A percentile compares a stretch with the other conserved stretches of the same genome.
phyloP scores from a whole-genome alignment of 371 early-diverging fungal species.

The Batrachochytrium dendrobatidis region DNA sequence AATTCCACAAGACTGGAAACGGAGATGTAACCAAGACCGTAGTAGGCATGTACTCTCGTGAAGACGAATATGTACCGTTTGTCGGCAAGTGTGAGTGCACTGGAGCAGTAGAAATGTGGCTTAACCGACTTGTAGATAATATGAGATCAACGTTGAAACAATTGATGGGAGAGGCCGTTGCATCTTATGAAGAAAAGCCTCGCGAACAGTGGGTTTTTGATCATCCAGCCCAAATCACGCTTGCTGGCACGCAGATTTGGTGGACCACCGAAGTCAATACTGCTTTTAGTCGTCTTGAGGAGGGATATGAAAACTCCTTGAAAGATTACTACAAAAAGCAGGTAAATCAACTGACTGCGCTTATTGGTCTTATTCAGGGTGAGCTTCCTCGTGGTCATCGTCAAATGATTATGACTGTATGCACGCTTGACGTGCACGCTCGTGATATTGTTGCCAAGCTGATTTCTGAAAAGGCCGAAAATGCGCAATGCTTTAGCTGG shows the following conservation, averaged over 20 bases:
- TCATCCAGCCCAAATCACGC: constrained; percentile 51
- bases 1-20: constrained; percentile 39
- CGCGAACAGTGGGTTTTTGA: constrained; percentile 64
- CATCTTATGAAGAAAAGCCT: constrained; percentile 57
- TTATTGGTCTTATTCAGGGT: constrained; percentile 55
- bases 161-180: constrained; percentile 47
- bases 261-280: constrained; percentile 62
- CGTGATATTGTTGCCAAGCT: constrained; percentile 61
- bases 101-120: constrained; percentile 57
- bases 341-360: constrained; percentile 49
- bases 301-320: constrained; percentile 57
- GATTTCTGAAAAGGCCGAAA: constrained; percentile 56
- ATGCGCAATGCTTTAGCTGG: constrained; percentile 57
- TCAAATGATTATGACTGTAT: constrained; percentile 61
- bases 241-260: constrained; percentile 59
- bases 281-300: constrained; percentile 51
- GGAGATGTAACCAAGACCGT: constrained; percentile 50
- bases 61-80: constrained; percentile 52
- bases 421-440: constrained; percentile 59
- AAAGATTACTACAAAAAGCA: constrained; percentile 65
- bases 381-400: constrained; percentile 41
- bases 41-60: constrained; percentile 53
- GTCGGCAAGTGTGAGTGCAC: constrained; percentile 47
- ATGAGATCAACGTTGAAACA: constrained; percentile 47
- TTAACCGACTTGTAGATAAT: constrained; percentile 45